A percentile compares a stretch with the other conserved stretches of the same genome.
phyloP scores from a whole-genome alignment of 441 rosid genomes.

The Arabidopsis lyrata region DNA sequence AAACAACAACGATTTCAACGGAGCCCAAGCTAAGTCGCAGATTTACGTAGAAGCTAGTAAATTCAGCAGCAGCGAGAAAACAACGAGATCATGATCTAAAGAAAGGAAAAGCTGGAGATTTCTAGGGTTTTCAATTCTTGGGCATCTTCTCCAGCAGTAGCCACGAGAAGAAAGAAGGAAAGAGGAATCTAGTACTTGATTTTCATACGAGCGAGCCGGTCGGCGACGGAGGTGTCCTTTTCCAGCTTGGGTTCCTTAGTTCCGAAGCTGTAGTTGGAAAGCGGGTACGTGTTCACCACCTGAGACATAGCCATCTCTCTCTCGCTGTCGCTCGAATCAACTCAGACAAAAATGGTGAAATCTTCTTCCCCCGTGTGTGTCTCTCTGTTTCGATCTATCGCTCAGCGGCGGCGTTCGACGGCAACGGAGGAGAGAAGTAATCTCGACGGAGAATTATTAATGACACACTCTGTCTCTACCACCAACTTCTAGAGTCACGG shows the following conservation, averaged over 20 bases:
- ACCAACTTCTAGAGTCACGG: constrained; percentile 19
- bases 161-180: constrained; percentile 14
- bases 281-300: constrained; percentile 91
- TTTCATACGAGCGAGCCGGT: constrained; percentile 99
- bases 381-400: constrained; percentile 2
- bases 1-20: not conserved
- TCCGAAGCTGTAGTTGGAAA: constrained; percentile 95
- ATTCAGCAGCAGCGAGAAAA: constrained; percentile 17
- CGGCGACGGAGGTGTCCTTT: constrained; percentile 97
- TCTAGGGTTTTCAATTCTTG: constrained; percentile 27
- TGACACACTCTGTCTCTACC: constrained; percentile 5
- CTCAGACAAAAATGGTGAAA: not conserved
- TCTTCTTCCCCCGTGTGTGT: not conserved
- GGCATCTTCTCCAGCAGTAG: constrained; percentile 3
- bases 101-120: constrained; percentile 7
- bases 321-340: constrained; percentile 5
- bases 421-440: constrained; percentile 3
- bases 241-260: constrained; percentile 99
- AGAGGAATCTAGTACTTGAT: constrained; percentile 60
- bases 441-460: constrained; percentile 27
- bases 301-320: constrained; percentile 76
- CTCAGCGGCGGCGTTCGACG: constrained; percentile 27
- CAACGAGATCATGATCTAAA: constrained; percentile 33
- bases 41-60: constrained; percentile 7
- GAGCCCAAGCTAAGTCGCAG: not conserved